Evolutionary conservation across 1,139 yeast species (phyloP), one percentile per base, ranked within the genome.

Genomic region (Pichia sp.): DNA sequence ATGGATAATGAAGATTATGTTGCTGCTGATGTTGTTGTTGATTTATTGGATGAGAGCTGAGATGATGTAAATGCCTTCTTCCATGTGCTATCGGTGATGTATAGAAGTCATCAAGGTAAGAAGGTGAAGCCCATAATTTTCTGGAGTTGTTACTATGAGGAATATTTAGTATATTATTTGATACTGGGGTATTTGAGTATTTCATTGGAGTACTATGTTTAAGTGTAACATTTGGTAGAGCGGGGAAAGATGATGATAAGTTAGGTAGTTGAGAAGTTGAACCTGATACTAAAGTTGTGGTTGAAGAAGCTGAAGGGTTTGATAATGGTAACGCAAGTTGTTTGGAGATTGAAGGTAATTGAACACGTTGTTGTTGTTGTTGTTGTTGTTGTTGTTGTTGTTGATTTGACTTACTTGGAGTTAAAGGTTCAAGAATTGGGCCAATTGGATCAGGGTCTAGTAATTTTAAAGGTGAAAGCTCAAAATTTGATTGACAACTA

Each of bases 71-170:
- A 8, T 30, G 32, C 18, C 18, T 30, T 30, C 32, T 20, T 30
- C 32, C 32, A 30, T 30, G 18, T 23, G 33, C 28, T 14, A 49
- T 45, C 25, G 85, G 84, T 20, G 82, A 75, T 39, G 75, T 72
- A 52, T 77, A 77, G 53, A 79, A 79, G 51, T 79, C 85, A 49
- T 79, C 85, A 47, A 78, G 63, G 52, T 75, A 76, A 6, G 79
- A 71, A 19, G 85, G 85, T 18, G 84, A 76, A 52, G 77, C 71
- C 80, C 60, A 56, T 9, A 52, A 38, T 36, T 48, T 54, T 38
- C 48, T 50, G 4, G 31, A 31, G 4, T 5, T 30, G 17, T 30
- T 30, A 5, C 25, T 31, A 25, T 22, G 24, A 20, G 34, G 25
- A 20, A n/a, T 28, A 17, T 8, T 19, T 18, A 5, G 20, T 20